These are phyloP conservation scores for Staphylotrichum longicolle DNA, from an alignment of 495 filamentous ascomycete genomes.

Conservation along the genomic window DNA sequence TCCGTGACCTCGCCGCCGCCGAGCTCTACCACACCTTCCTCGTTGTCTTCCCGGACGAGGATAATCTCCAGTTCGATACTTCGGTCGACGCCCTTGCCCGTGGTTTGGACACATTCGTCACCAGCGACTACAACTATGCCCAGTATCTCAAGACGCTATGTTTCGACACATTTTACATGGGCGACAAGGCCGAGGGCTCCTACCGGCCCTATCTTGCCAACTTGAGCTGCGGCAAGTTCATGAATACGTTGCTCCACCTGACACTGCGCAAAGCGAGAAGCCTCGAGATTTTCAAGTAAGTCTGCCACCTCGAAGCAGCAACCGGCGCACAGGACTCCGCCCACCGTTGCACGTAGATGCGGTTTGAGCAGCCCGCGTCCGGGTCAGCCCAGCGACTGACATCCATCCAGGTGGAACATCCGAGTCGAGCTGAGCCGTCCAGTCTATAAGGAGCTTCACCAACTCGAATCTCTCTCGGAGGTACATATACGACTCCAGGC, in stretches of 20 bases:
- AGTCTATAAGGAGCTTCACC: conserved; percentile 56
- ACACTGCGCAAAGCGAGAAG: conserved; percentile 51
- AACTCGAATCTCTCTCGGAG: conserved; percentile 50
- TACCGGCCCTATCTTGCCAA: conserved; percentile 49
- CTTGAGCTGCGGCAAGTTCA: conserved; percentile 56
- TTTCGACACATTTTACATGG: conserved; percentile 49
- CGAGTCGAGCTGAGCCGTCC: conserved; percentile 58
- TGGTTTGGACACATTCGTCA: conserved; percentile 57
- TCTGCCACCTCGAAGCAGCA: not conserved
- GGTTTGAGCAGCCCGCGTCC: not conserved
- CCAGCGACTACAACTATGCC: conserved; percentile 61
- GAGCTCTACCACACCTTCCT: conserved; percentile 58
- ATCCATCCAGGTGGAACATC: conserved; percentile 56
- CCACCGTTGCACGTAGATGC: not conserved
- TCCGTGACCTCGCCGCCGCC: conserved; percentile 54
- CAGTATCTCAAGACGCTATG: conserved; percentile 51
- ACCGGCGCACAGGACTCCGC: not conserved
- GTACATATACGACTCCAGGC: conserved; percentile 58
- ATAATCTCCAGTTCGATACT: conserved; percentile 45
- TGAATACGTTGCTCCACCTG: conserved; percentile 60
- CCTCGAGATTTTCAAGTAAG: conserved; percentile 57
- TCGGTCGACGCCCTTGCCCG: conserved; percentile 53
- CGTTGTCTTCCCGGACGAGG: conserved; percentile 57
- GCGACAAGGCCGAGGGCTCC: conserved; percentile 44
- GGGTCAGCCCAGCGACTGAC: not conserved